Evolutionary conservation across 441 rosid genomes (phyloP).

Genomic region (Pelargonium cotyledonis): DNA sequence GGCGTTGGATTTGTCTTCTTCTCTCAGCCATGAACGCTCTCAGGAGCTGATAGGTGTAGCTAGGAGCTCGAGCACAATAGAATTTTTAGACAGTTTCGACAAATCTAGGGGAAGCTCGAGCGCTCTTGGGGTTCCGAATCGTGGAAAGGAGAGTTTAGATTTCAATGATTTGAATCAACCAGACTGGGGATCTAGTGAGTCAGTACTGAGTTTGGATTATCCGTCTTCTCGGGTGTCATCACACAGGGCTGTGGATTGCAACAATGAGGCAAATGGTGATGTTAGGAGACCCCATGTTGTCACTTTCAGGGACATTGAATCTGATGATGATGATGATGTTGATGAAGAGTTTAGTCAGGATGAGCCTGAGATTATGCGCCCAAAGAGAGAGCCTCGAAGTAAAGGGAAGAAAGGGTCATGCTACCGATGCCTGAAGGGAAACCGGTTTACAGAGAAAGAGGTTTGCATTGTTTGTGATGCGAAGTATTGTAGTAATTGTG

Average conservation of each 20-base stretch:
- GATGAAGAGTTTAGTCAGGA: slow-evolving; percentile 39
- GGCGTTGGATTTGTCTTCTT: slow-evolving; percentile 25
- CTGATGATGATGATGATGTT: slow-evolving; percentile 53
- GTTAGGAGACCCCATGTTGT: slow-evolving; percentile 51
- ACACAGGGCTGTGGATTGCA: slow-evolving; percentile 43
- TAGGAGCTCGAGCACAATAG: slow-evolving; percentile 23
- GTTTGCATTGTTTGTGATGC: slow-evolving; percentile 90
- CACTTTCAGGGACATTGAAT: slow-evolving; percentile 60
- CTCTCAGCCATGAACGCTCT: slow-evolving; percentile 29
- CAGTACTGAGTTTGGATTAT: slow-evolving; percentile 72
- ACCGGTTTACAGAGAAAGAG: slow-evolving; percentile 88
- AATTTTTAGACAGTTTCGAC: slow-evolving; percentile 55
- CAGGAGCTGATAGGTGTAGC: slow-evolving; percentile 23
- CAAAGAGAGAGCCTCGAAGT: slow-evolving; percentile 55
- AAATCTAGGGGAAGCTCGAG: slow-evolving; percentile 46
- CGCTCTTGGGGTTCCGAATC: slow-evolving; percentile 30
- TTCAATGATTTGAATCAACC: slow-evolving; percentile 40
- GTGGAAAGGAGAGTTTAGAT: slow-evolving; percentile 40
- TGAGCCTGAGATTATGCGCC: slow-evolving; percentile 33
- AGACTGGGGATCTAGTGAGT: slow-evolving; percentile 79
- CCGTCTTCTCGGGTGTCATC: slow-evolving; percentile 80
- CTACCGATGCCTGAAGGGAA: slow-evolving; percentile 70
- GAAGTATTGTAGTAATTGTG: slow-evolving; percentile 87
- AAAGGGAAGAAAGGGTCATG: slow-evolving; percentile 38
- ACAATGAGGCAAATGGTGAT: slow-evolving; percentile 42